A percentile compares a stretch with the other conserved stretches of the same genome.
These are phyloP conservation scores for Kwoniella sp. DNA, from an alignment of 768 basidiomycete species.

Conservation along the genomic window DNA sequence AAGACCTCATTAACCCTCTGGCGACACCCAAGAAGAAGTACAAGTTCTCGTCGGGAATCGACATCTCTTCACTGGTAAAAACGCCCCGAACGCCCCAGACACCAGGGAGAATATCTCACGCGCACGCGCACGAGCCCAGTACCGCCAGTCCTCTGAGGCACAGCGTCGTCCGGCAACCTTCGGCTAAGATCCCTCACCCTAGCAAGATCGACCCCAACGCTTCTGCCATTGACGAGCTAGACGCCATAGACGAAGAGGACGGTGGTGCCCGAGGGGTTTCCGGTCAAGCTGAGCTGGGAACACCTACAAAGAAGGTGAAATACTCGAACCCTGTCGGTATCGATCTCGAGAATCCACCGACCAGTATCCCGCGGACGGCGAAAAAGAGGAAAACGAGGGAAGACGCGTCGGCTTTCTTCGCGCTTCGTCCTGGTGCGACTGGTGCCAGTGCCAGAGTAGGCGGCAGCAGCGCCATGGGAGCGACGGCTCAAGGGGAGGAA, in stretches of 20 bases:
- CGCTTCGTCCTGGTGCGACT: slow-evolving; percentile 32
- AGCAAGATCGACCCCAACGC: background rate
- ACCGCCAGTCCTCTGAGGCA: slow-evolving; percentile 40
- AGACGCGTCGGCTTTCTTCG: slow-evolving; percentile 27
- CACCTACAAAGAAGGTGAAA: slow-evolving; percentile 41
- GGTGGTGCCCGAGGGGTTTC: slow-evolving; percentile 15
- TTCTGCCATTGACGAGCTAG: background rate
- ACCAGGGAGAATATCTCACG: too few relatives aligned
- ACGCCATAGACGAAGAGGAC: background rate
- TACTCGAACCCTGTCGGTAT: slow-evolving; percentile 20
- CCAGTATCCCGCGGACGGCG: background rate
- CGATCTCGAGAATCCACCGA: slow-evolving; percentile 24
- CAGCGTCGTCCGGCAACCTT: slow-evolving; percentile 29
- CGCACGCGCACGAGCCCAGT: slow-evolving; percentile 17
- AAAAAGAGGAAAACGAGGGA: slow-evolving; percentile 16
- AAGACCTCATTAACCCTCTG: slow-evolving; percentile 20
- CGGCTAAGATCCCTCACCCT: background rate
- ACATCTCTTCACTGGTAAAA: slow-evolving; percentile 31
- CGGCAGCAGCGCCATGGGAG: background rate
- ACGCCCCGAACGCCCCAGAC: background rate
- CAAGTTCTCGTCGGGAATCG: slow-evolving; percentile 39
- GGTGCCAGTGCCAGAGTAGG: background rate
- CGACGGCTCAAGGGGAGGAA: background rate
- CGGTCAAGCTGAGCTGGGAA: slow-evolving; percentile 9
- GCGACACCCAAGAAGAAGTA: slow-evolving; percentile 41